phyloP scores from a whole-genome alignment of 2,329 filamentous ascomycete species.

The Alternaria tenuissima region DNA sequence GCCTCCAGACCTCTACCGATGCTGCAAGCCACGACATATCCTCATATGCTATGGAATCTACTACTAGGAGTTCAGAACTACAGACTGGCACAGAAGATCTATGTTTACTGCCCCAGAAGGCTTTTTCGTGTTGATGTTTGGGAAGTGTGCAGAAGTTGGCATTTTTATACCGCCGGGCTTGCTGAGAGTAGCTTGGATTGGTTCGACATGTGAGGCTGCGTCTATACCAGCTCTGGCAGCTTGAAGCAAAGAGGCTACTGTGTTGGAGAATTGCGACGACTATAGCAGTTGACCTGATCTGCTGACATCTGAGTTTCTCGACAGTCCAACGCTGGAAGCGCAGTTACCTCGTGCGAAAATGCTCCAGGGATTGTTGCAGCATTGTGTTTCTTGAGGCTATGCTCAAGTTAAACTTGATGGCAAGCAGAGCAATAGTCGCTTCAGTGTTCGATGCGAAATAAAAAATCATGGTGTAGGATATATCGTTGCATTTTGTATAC shows the following conservation, averaged over 20 bases:
- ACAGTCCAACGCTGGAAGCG: background rate
- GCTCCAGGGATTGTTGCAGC: background rate
- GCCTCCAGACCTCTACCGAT: background rate
- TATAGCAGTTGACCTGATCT: background rate
- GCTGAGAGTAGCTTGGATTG: background rate
- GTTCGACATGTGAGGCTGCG: background rate
- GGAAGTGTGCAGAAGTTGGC: background rate
- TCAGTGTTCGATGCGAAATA: background rate
- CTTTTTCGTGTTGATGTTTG: background rate
- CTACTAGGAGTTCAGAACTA: no score
- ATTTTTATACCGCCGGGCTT: background rate
- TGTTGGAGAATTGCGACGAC: background rate
- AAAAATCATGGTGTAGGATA: slow-evolving; percentile 1
- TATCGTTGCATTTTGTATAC: slow-evolving; percentile 14
- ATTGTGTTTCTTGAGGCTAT: background rate
- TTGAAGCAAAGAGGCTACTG: background rate
- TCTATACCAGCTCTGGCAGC: background rate
- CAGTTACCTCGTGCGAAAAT: background rate
- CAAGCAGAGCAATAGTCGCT: background rate
- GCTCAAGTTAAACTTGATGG: background rate
- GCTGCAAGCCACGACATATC: background rate
- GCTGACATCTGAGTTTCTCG: background rate
- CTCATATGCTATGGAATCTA: no score
- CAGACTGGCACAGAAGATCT: no score
- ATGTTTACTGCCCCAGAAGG: no score